phyloP scores from a whole-genome alignment of 805 yeast genomes.

The Metschnikowia reukaufii region DNA sequence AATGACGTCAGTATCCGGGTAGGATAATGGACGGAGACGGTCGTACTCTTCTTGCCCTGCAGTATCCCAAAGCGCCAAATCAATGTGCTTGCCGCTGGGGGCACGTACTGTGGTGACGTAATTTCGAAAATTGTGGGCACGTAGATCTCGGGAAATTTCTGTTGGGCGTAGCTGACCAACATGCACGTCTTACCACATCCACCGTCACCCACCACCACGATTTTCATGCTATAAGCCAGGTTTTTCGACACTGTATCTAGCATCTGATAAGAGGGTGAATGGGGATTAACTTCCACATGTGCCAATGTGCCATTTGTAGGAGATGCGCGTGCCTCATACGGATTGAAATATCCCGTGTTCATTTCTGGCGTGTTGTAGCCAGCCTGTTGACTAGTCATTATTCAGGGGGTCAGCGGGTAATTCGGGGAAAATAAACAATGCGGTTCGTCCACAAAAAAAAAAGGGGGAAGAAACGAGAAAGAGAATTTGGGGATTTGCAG shows the following conservation, averaged over 20 bases:
- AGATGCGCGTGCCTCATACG: constrained; percentile 19
- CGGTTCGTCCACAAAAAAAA: not conserved
- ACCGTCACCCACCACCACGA: constrained; percentile 87
- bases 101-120: constrained; percentile 65
- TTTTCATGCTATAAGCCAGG: constrained; percentile 42
- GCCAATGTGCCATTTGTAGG: constrained; percentile 9
- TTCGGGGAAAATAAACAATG: not conserved
- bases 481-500: no score
- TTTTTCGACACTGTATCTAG: constrained; percentile 23
- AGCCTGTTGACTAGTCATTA: constrained; percentile 14
- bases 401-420: no score
- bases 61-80: constrained; percentile 82
- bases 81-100: constrained; percentile 77
- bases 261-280: constrained; percentile 35
- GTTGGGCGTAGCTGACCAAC: constrained; percentile 64
- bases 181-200: constrained; percentile 90
- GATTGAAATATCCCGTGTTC: constrained; percentile 19
- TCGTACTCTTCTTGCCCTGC: constrained; percentile 90
- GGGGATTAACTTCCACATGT: constrained; percentile 33
- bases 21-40: constrained; percentile 72
- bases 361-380: constrained; percentile 16
- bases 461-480: no score
- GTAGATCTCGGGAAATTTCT: constrained; percentile 67
- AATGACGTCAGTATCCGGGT: constrained; percentile 75
- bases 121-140: constrained; percentile 83